phyloP scores from a whole-genome alignment of 148 eudicot genomes.

The Persicaria maculosa region DNA sequence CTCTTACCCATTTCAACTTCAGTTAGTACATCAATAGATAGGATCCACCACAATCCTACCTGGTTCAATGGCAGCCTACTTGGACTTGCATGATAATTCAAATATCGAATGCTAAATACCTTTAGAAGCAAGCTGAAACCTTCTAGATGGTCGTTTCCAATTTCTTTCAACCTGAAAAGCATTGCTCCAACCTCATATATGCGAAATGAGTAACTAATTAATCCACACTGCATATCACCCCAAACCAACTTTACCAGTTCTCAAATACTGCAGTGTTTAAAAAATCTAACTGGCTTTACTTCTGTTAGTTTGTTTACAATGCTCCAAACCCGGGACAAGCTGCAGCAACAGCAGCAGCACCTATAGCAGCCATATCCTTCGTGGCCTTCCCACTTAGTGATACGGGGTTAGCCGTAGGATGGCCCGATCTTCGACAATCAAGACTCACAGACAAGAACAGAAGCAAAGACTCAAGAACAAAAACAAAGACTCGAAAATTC shows the following conservation, averaged over 20 bases:
- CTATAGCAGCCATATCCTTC: constrained; percentile 66
- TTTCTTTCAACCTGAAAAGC: neutral
- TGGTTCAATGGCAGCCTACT: too few species aligned
- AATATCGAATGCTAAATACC: neutral
- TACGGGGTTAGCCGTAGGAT: too few species aligned
- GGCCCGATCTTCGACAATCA: too few species aligned
- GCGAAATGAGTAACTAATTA: neutral
- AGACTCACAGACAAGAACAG: too few species aligned
- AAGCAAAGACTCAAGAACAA: too few species aligned
- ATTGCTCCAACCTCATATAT: neutral
- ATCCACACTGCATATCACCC: neutral
- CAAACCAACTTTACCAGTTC: neutral
- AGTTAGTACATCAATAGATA: too few species aligned
- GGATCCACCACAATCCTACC: too few species aligned
- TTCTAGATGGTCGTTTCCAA: neutral
- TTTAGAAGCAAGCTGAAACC: neutral
- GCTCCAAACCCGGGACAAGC: constrained; percentile 96
- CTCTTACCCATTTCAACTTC: neutral
- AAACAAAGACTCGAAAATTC: too few species aligned
- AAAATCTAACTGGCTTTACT: constrained; percentile 26
- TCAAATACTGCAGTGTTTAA: neutral
- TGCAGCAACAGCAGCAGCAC: constrained; percentile 93
- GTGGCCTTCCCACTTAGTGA: constrained; percentile 93
- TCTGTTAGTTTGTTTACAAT: constrained; percentile 89
- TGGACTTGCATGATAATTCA: neutral